Evolutionary conservation across 2,329 filamentous ascomycete genomes (phyloP), one percentile per base, ranked within the genome.

Genomic region (Penicillium sp.): DNA sequence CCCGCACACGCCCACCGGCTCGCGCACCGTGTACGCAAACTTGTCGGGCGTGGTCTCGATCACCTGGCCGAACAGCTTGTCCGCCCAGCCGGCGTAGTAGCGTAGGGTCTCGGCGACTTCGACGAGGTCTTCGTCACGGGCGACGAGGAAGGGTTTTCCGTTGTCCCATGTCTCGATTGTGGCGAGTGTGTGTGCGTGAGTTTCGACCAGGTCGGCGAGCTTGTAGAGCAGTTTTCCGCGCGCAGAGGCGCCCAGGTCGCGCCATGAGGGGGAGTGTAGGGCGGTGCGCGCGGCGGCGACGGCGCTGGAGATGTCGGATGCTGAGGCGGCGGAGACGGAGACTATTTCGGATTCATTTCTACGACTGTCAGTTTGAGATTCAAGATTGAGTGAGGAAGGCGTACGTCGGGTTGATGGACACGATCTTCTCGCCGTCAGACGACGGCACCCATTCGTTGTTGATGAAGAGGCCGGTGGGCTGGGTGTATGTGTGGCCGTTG

Each of bases 21-120:
- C 85, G 59, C 86, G 83, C 52, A 90, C 74, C 0, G 88, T 91
- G 68, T 92, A 93, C 2, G 87, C 88, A 61, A 92, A 81, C 73
- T 91, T 92, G 45, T 77, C 74, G 1, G 83, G 81, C 1, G 82
- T 84, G 11, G 86, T 87, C 62, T 89, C 85, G 61, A 92, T 90
- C 16, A 87, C 86, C 68, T 89, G 83, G 24, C 90, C 89, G 60
- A 87, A 85, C 60, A 89, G 84, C 77, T 93, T 93, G 75, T 93
- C 89, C 45, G 88, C 86, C 69, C 83, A 92, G 55, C 89, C 89
- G 43, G 85, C 89, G 65, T 92, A 93, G 74, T 93, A 93, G 63
- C 84, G 85, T 61, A 88, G 73, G 0, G 79, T 79, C 8, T 70
- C 74, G 52, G 86, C 75, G n/a, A 87, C 80, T 63, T 86, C 84